Conservation (phyloP, 1,284 basidiomycete genomes). For the Moniliophthora roreri region DNA sequence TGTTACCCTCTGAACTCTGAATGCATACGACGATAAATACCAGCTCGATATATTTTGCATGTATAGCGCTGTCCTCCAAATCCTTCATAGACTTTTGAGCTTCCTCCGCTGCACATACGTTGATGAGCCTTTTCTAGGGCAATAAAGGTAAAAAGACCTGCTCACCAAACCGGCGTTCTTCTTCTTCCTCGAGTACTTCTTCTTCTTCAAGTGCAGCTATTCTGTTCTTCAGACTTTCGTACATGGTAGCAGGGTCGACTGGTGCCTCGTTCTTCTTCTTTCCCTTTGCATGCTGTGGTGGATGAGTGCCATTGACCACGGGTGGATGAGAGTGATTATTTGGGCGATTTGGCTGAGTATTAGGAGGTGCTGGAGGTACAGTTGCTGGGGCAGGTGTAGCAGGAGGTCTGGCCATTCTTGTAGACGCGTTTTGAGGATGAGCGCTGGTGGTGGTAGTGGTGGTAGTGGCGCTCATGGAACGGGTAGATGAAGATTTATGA, state of each 20-base stretch:
- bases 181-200: conserved; percentile 79
- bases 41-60: conserved; percentile 81
- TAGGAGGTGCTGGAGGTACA: conserved; percentile 46
- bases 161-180: conserved; percentile 72
- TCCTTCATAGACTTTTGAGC: conserved; percentile 79
- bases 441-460: not conserved
- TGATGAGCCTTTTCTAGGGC: conserved; percentile 7
- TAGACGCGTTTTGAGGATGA: conserved; percentile 6
- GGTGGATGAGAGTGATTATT: conserved; percentile 27
- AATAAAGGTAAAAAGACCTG: conserved; percentile 16
- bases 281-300: conserved; percentile 42
- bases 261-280: conserved; percentile 72
- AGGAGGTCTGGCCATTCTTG: conserved; percentile 37
- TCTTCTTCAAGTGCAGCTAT: conserved; percentile 85
- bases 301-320: conserved; percentile 39
- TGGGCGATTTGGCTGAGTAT: conserved; percentile 27
- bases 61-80: conserved; percentile 74
- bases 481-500: not conserved
- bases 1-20: not conserved
- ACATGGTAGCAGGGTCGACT: conserved; percentile 79
- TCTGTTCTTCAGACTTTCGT: conserved; percentile 79
- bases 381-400: conserved; percentile 55
- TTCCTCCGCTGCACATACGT: conserved; percentile 63
- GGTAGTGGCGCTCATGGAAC: conserved; percentile 1
- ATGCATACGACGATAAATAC: conserved; percentile 38